Evolutionary conservation across 208 protist species (phyloP), one percentile per base, ranked within the genome.

Genomic region (Wallacemonas sp.): DNA sequence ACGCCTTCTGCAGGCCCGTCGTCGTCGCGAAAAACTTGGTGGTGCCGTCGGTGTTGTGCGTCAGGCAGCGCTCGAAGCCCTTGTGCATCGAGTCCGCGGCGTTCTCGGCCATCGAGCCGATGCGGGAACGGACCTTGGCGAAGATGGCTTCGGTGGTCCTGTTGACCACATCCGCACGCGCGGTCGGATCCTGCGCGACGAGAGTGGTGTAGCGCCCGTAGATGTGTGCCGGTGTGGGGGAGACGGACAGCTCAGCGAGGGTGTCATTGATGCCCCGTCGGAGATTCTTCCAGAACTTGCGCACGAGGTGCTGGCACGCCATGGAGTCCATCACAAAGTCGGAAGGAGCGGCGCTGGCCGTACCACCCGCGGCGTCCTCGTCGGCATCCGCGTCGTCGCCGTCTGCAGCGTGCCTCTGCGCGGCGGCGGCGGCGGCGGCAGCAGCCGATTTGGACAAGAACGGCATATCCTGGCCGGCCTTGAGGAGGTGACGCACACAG

Each of bases 81-180:
- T 78, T 66, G 73, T 93, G 85, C 72, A 93, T 83, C 23, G 84
- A 90, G 27, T 91, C 83, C 2, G 76, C 52, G n/a, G 78, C 85
- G 58, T 78, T 86, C 61, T 90, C 77, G 12, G 90, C 79, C 83
- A 96, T 91, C 2, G 90, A 80, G 2, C 64, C 52, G 65, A 96
- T 39, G 29, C 90, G 90, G 14, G 71, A 71, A 26, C 43, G 52
- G 29, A 92, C 61, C 62, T 91, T 89, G 19, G 80, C 74, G 33
- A 87, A 76, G 19, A 92, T 43, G 1, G 73, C 75, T 26, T 88
- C 76, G 17, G 80, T 83, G n/a, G 87, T 79, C 2, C 71, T 62
- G 49, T 81, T 80, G 46, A 75, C 63, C 41, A 90, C 83, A 46
- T 66, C 66, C 39, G 72, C 68, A 29, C 80, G 82, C 47, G 85